phyloP scores from a whole-genome alignment of 2,329 filamentous ascomycete genomes.

The Colletotrichum spaethianum region DNA sequence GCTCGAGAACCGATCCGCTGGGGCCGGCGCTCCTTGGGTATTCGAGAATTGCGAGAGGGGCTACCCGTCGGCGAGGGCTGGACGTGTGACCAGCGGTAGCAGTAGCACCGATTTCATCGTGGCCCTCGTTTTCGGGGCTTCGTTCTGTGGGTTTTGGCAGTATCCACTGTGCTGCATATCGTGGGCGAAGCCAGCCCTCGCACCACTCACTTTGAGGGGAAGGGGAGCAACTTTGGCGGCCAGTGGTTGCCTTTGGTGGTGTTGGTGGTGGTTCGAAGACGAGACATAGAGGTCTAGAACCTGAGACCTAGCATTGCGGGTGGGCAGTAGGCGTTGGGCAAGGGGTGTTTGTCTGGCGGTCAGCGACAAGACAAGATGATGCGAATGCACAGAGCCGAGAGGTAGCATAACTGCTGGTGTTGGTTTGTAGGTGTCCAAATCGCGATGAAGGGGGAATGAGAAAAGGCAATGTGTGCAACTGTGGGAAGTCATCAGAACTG shows the following conservation, averaged over 20 bases:
- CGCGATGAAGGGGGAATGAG: slow-evolving; percentile 6
- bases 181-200: neutral
- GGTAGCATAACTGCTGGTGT: neutral
- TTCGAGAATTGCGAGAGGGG: neutral
- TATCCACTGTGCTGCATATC: slow-evolving; percentile 25
- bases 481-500: slow-evolving; percentile 20
- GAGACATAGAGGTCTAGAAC: slow-evolving; percentile 15
- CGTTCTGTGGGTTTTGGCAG: slow-evolving; percentile 6
- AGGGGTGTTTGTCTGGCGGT: slow-evolving; percentile 20
- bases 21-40: slow-evolving; percentile 21
- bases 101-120: slow-evolving; percentile 19
- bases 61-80: slow-evolving; percentile 9
- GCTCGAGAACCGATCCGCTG: slow-evolving; percentile 36
- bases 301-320: slow-evolving; percentile 15
- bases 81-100: slow-evolving; percentile 28
- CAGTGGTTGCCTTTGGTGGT: slow-evolving; percentile 1
- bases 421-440: slow-evolving; percentile 15
- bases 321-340: slow-evolving; percentile 11
- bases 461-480: slow-evolving; percentile 18
- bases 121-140: slow-evolving; percentile 19
- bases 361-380: slow-evolving; percentile 4
- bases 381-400: neutral
- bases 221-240: neutral
- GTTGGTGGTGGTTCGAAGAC: neutral
- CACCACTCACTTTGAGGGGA: neutral